Evolutionary conservation across 768 basidiomycete genomes (phyloP).

Genomic region (Podaxis pistillaris): DNA sequence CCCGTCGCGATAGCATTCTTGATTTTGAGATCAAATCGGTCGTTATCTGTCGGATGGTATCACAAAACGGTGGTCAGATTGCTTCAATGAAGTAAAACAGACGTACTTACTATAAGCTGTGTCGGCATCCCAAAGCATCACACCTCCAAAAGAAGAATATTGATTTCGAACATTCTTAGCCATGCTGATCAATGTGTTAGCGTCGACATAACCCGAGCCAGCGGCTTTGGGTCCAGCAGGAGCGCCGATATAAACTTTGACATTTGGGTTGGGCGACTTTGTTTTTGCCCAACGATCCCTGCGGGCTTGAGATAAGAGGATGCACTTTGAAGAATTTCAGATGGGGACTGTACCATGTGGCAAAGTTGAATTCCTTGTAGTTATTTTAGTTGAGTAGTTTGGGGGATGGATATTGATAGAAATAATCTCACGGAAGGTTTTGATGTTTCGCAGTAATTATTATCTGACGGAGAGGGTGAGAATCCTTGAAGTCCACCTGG

Average conservation of each 20-base stretch:
- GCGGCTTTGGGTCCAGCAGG: constrained; percentile 52
- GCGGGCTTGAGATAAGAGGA: not conserved
- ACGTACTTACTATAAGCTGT: constrained; percentile 38
- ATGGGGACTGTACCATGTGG: constrained; percentile 32
- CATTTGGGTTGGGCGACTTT: constrained; percentile 51
- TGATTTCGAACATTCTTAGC: constrained; percentile 43
- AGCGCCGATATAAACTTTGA: constrained; percentile 62
- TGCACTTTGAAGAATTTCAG: not conserved
- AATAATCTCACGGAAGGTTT: constrained; percentile 31
- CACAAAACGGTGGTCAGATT: not conserved
- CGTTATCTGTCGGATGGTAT: constrained; percentile 44
- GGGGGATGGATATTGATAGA: not conserved
- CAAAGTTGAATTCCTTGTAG: constrained; percentile 50
- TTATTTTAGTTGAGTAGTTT: constrained; percentile 3
- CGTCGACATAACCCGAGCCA: constrained; percentile 50
- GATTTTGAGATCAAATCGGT: constrained; percentile 55
- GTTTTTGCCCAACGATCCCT: constrained; percentile 65
- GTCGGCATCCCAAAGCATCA: constrained; percentile 48
- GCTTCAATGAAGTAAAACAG: not conserved
- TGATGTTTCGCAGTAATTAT: constrained; percentile 56
- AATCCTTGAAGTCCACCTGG: not conserved
- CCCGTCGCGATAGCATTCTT: constrained; percentile 49
- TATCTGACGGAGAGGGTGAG: constrained; percentile 30
- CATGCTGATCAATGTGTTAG: constrained; percentile 39
- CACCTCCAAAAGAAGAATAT: constrained; percentile 61